These are phyloP conservation scores for Penicillium bovifimosum DNA, from an alignment of 495 filamentous ascomycete species.

Conservation along the genomic window DNA sequence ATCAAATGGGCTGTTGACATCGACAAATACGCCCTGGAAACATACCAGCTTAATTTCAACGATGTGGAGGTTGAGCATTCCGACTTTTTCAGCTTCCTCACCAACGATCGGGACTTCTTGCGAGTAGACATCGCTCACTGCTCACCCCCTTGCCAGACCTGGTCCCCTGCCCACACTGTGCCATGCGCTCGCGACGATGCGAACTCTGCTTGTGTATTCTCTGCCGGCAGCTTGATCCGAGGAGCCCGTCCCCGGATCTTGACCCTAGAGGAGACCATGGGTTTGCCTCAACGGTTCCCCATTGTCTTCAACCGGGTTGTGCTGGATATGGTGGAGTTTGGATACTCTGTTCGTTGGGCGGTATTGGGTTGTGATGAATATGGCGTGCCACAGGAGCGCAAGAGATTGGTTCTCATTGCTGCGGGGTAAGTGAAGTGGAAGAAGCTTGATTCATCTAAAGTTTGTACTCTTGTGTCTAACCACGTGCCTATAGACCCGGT, in stretches of 20 bases:
- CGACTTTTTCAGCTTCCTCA: constrained; percentile 27
- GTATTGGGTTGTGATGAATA: constrained; percentile 51
- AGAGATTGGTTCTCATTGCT: constrained; percentile 70
- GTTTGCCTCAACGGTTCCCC: constrained; percentile 47
- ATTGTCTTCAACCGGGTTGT: constrained; percentile 56
- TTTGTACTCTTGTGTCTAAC: constrained; percentile 2
- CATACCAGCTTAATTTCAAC: constrained; percentile 57
- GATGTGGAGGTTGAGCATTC: constrained; percentile 38
- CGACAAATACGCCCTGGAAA: constrained; percentile 46
- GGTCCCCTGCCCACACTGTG: constrained; percentile 70
- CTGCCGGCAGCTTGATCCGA: constrained; percentile 52
- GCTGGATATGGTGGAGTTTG: constrained; percentile 54
- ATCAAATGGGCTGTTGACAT: constrained; percentile 61
- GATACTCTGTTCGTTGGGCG: constrained; percentile 64
- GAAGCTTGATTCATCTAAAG: not conserved
- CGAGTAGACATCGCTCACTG: constrained; percentile 70
- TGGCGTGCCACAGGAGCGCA: constrained; percentile 56
- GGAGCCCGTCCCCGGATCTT: constrained; percentile 61
- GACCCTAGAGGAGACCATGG: constrained; percentile 82
- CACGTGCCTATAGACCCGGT: constrained; percentile 53
- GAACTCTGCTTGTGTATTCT: constrained; percentile 68
- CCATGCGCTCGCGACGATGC: constrained; percentile 60
- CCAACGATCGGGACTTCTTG: constrained; percentile 21
- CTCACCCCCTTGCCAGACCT: constrained; percentile 80
- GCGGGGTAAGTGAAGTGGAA: constrained; percentile 53